Percentiles rank a stretch among this genome's conserved stretches.
phyloP scores from a whole-genome alignment of 306 rosid genomes.

The Luffa acutangula region DNA sequence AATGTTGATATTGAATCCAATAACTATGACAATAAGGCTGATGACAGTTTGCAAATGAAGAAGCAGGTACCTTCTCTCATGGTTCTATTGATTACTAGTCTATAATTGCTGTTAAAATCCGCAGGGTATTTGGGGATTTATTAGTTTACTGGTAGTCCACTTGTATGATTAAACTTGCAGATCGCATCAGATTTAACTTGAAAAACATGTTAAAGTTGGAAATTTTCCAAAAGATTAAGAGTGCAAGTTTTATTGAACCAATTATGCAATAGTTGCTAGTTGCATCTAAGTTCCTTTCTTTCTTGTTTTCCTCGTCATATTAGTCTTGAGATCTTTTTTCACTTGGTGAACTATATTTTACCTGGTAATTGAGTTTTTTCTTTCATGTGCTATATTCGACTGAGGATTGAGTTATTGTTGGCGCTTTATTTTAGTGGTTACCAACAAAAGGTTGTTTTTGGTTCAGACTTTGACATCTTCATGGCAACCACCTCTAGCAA shows the following conservation, averaged over 20 bases:
- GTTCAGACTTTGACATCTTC: slow-evolving; percentile 56
- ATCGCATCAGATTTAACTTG: not conserved
- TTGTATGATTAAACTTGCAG: not conserved
- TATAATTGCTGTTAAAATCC: not conserved
- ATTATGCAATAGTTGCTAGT: not conserved
- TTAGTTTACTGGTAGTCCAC: not conserved
- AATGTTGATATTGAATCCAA: slow-evolving; percentile 40
- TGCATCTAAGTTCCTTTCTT: not conserved
- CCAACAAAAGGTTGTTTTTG: slow-evolving; percentile 4
- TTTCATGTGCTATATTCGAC: not conserved
- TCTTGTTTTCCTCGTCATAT: not conserved
- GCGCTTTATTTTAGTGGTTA: not conserved
- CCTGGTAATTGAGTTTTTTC: not conserved
- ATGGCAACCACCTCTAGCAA: slow-evolving; percentile 53
- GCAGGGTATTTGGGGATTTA: not conserved
- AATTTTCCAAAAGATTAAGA: not conserved
- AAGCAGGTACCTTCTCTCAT: slow-evolving; percentile 46
- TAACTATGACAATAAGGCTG: slow-evolving; percentile 44
- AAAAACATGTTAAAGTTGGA: not conserved
- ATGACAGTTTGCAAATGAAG: slow-evolving; percentile 22
- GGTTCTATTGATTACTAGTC: not conserved
- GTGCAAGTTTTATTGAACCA: not conserved
- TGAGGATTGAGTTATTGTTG: not conserved
- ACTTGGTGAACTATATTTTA: not conserved
- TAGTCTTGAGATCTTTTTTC: not conserved